Evolutionary conservation across 2,329 filamentous ascomycete genomes (phyloP).

Genomic region (Penicillium aurantiogriseum): DNA sequence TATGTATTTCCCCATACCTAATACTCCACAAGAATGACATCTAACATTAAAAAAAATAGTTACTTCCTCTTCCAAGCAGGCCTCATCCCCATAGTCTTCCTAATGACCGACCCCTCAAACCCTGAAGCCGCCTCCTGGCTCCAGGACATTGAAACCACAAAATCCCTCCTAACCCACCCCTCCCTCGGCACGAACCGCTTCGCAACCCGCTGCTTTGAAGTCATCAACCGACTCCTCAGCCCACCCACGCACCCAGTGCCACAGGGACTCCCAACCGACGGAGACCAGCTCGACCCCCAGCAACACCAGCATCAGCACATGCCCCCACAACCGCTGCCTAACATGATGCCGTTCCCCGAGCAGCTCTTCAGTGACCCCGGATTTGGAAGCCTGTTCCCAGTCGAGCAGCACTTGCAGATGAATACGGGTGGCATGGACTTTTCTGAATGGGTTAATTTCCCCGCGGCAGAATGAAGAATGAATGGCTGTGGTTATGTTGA

Average conservation of each 20-base stretch:
- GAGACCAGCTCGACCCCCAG: constrained; percentile 10
- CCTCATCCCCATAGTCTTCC: constrained; percentile 44
- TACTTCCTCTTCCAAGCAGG: constrained; percentile 50
- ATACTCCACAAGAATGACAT: background rate
- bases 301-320: constrained; percentile 14
- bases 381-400: constrained; percentile 37
- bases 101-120: constrained; percentile 44
- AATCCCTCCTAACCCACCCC: constrained; percentile 39
- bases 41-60: constrained; percentile 16
- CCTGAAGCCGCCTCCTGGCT: constrained; percentile 38
- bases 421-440: constrained; percentile 38
- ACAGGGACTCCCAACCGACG: background rate
- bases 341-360: constrained; percentile 39
- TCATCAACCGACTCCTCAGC: constrained; percentile 39
- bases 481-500: background rate
- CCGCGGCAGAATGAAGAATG: constrained; percentile 21
- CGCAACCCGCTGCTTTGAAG: constrained; percentile 40
- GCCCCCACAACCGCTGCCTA: constrained; percentile 21
- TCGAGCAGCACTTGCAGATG: constrained; percentile 30
- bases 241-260: constrained; percentile 25
- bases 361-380: constrained; percentile 37
- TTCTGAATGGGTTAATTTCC: constrained; percentile 42
- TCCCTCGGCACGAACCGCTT: constrained; percentile 41
- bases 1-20: constrained; percentile 19
- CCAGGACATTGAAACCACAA: constrained; percentile 43